Percentiles rank a stretch among this genome's conserved stretches.
These are phyloP conservation scores for Ceriops tagal DNA, from an alignment of 345 rosid species.

Conservation along the genomic window DNA sequence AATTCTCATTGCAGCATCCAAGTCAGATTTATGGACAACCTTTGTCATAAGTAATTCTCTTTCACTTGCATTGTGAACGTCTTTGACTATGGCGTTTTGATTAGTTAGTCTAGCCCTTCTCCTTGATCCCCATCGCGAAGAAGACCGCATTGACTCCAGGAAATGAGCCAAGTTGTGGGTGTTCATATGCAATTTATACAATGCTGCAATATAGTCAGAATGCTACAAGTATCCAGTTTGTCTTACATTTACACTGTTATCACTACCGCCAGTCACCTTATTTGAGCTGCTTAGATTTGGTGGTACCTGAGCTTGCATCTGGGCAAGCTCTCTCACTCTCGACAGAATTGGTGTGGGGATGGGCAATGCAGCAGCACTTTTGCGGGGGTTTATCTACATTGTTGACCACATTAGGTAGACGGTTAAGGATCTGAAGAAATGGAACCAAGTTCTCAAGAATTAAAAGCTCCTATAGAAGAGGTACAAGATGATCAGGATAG, in stretches of 20 bases:
- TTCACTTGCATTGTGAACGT: no score
- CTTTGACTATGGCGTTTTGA: not conserved
- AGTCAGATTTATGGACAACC: no score
- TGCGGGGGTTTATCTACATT: conserved; percentile 57
- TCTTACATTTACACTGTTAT: conserved; percentile 44
- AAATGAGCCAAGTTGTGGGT: not conserved
- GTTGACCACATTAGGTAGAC: conserved; percentile 3
- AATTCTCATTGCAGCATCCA: no score
- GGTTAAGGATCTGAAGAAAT: not conserved
- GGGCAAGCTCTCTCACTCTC: conserved; percentile 82
- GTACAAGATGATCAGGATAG: not conserved
- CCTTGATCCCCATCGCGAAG: not conserved
- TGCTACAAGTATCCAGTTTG: conserved; percentile 56
- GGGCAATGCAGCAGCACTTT: conserved; percentile 65
- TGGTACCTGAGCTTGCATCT: conserved; percentile 57
- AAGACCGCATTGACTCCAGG: not conserved
- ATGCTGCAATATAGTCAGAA: conserved; percentile 29
- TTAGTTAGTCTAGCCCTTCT: not conserved
- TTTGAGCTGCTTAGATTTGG: conserved; percentile 33
- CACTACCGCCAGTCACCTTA: conserved; percentile 36
- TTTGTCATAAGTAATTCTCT: no score
- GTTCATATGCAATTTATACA: conserved; percentile 24
- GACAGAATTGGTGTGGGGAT: conserved; percentile 63
- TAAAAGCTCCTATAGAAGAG: not conserved
- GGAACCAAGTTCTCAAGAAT: no score